Conservation (phyloP, 2,329 filamentous ascomycete genomes). For the Venturia aucupariae region DNA sequence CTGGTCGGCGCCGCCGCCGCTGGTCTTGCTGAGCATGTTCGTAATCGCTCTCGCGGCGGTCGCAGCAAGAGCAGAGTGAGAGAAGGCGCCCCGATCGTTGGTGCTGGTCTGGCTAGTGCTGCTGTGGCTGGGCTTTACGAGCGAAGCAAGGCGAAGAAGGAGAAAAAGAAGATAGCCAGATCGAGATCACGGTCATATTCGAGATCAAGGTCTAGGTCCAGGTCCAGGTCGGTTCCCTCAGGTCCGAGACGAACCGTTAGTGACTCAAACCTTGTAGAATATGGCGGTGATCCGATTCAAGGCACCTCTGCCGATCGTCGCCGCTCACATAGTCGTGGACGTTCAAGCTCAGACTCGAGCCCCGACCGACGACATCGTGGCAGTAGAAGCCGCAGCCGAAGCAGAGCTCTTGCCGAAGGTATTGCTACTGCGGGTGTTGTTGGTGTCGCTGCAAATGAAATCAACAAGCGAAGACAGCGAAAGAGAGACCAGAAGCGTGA, state of each 20-base stretch:
- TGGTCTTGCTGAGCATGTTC: constrained; percentile 44
- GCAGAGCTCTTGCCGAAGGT: constrained; percentile 44
- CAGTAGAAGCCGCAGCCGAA: constrained; percentile 37
- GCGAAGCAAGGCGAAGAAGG: constrained; percentile 51
- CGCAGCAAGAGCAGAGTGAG: constrained; percentile 47
- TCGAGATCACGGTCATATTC: constrained; percentile 26
- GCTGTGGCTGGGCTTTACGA: constrained; percentile 54
- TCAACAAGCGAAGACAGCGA: constrained; percentile 46
- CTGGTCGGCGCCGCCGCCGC: constrained; percentile 53
- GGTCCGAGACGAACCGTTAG: constrained; percentile 37
- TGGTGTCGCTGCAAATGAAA: constrained; percentile 48
- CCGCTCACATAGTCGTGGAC: constrained; percentile 18
- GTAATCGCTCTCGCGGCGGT: constrained; percentile 48
- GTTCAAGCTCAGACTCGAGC: constrained; percentile 13
- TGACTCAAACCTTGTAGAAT: constrained; percentile 51
- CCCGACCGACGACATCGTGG: constrained; percentile 22
- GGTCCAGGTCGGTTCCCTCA: constrained; percentile 37
- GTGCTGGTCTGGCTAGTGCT: constrained; percentile 51
- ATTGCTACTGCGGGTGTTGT: constrained; percentile 50
- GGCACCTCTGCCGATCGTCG: constrained; percentile 39
- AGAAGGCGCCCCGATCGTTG: constrained; percentile 50
- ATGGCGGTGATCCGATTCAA: constrained; percentile 53
- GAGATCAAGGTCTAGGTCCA: constrained; percentile 34
- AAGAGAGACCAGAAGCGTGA: constrained; percentile 44
- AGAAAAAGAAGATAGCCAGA: constrained; percentile 25